A percentile compares a stretch with the other conserved stretches of the same genome.
Evolutionary conservation across 164 flowering plant genomes (phyloP).

Genomic region (Stephania yunnanensis): DNA sequence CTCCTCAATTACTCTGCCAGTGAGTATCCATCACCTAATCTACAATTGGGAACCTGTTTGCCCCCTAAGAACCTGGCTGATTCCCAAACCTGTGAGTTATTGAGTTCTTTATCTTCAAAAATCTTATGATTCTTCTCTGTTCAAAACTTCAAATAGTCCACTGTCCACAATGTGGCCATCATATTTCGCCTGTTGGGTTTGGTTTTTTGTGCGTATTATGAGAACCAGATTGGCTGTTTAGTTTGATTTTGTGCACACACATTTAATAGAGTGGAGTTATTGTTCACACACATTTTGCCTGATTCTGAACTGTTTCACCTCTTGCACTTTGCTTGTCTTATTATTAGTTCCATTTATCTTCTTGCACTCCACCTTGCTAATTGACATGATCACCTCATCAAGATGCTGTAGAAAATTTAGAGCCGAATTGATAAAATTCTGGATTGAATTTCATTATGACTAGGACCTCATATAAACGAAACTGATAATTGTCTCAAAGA

Average conservation of each 20-base stretch:
- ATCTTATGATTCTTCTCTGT: too few relatives aligned
- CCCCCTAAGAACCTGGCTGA: too few relatives aligned
- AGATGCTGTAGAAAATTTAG: too few relatives aligned
- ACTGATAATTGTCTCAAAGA: background rate
- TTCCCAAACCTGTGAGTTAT: too few relatives aligned
- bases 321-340: background rate
- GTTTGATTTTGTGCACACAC: background rate
- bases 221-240: background rate
- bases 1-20: too few relatives aligned
- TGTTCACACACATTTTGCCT: background rate
- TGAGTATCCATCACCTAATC: too few relatives aligned
- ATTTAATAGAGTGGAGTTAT: background rate
- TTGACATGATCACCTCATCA: background rate
- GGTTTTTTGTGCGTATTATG: background rate
- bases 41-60: too few relatives aligned
- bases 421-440: background rate
- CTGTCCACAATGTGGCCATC: too few relatives aligned
- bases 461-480: background rate
- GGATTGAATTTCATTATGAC: background rate
- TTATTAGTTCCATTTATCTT: background rate
- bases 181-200: too few relatives aligned
- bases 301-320: background rate
- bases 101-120: too few relatives aligned
- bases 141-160: too few relatives aligned
- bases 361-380: background rate